Evolutionary conservation across 352 stramenopile species (phyloP).

Genomic region (Saprolegnia diclina): DNA sequence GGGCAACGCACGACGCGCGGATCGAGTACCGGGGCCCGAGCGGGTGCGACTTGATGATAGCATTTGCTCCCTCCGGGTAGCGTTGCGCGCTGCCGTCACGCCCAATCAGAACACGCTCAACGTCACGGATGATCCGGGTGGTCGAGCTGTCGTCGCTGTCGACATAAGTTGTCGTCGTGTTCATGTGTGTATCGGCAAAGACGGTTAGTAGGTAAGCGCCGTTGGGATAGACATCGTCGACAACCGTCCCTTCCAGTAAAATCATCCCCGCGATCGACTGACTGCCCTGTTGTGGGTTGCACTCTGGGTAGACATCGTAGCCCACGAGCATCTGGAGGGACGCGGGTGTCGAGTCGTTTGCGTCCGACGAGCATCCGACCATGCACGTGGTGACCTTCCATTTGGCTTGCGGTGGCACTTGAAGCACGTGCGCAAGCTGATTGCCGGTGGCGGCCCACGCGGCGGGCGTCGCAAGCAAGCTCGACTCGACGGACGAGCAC

Average conservation of each 20-base stretch:
- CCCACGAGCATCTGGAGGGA: neutral
- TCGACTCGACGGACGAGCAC: neutral
- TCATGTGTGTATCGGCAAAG: neutral
- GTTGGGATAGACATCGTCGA: neutral
- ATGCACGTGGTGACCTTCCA: neutral
- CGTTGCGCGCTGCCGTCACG: neutral
- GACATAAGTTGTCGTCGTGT: neutral
- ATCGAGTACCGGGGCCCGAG: neutral
- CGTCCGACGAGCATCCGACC: neutral
- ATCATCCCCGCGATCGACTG: neutral
- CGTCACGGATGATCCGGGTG: neutral
- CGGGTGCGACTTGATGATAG: neutral
- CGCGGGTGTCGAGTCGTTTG: neutral
- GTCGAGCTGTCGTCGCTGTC: neutral
- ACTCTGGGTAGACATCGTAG: neutral
- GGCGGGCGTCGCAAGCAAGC: neutral
- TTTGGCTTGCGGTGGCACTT: neutral
- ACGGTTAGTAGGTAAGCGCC: neutral
- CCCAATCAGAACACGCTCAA: neutral
- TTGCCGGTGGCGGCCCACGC: neutral
- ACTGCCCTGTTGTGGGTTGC: neutral
- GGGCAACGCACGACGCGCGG: neutral
- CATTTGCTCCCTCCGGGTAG: neutral
- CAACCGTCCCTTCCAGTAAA: neutral
- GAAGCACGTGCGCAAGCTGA: neutral